Evolutionary conservation across 2,329 filamentous ascomycete species (phyloP), one percentile per base, ranked within the genome.

Genomic region (Ophiostoma ulmi): DNA sequence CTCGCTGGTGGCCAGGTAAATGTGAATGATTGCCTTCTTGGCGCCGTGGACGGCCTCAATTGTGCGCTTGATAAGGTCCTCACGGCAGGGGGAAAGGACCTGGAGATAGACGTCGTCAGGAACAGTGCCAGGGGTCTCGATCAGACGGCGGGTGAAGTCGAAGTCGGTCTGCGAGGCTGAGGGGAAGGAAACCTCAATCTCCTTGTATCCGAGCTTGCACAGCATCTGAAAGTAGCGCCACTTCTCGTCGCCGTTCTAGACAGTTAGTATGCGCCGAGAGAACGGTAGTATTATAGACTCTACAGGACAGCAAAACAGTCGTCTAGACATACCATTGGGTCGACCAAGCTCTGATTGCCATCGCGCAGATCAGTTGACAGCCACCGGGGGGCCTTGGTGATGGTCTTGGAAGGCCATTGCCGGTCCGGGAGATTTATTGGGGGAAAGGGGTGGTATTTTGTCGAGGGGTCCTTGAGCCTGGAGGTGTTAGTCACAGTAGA

Each of bases 181-280:
- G 68, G 94, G 94, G 81, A 97, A 98, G 5, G 94, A 95, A 26
- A 97, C 91, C 79, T 98, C 94, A 75, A 98, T 97, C 82, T 98
- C 94, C 82, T 97, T 98, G 86, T 96, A 98, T 76, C 95, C 94
- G 68, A 97, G 86, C 73, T 94, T 89, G 77, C 90, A 88, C 70
- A 98, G 88, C 93, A 97, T 96, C 81, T 94, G 90, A 85, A 98
- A 98, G 85, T 94, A 98, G 73, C 86, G 85, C 88, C 91, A 95
- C 83, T 98, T 98, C 84, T 97, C 93, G 67, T 97, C 92, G 75
- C 93, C 93, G 78, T 93, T 95, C 92, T 95, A 63, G 11, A 63
- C n/a, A 63, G 58, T 35, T 58, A n/a, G 14, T 48, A 20, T 48
- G 44, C 14, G 44, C 44, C 44, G 14, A 22, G 20, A 6, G 26